Percentiles rank a stretch among this genome's conserved stretches.
These are phyloP conservation scores for Alternaria ethzedia DNA, from an alignment of 2,329 filamentous ascomycete genomes.

Conservation along the genomic window DNA sequence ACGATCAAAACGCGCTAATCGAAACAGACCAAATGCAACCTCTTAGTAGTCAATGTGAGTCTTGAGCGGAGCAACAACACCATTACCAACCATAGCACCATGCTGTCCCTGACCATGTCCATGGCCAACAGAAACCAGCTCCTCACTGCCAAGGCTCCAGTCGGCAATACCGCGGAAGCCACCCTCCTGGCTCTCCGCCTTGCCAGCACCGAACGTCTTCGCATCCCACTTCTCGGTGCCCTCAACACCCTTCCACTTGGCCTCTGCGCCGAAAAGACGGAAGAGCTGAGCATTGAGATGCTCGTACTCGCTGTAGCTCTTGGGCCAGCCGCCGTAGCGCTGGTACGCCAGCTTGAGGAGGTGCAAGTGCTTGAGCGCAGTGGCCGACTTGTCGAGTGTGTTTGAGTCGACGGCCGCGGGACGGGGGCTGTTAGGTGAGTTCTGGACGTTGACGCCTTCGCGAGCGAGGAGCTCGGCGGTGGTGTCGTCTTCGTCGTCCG, in stretches of 20 bases:
- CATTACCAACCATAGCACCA: not conserved
- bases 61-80: not conserved
- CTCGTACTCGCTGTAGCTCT: constrained; percentile 57
- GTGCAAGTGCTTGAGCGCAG: constrained; percentile 47
- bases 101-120: constrained; percentile 2
- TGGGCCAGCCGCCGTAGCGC: constrained; percentile 54
- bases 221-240: constrained; percentile 58
- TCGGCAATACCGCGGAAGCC: constrained; percentile 39
- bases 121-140: constrained; percentile 4
- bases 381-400: constrained; percentile 27
- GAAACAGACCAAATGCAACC: not conserved
- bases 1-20: not conserved
- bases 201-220: constrained; percentile 54
- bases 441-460: constrained; percentile 40
- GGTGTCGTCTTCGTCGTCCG: constrained; percentile 46
- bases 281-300: constrained; percentile 55
- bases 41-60: not conserved
- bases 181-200: constrained; percentile 53
- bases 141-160: constrained; percentile 40
- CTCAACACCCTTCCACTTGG: constrained; percentile 50
- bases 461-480: constrained; percentile 46
- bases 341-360: constrained; percentile 50
- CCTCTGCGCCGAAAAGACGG: constrained; percentile 43
- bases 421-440: constrained; percentile 9
- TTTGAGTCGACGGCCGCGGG: not conserved